These are phyloP conservation scores for Zygotorulaspora mrakii DNA, from an alignment of 1,139 yeast genomes.

Conservation along the genomic window DNA sequence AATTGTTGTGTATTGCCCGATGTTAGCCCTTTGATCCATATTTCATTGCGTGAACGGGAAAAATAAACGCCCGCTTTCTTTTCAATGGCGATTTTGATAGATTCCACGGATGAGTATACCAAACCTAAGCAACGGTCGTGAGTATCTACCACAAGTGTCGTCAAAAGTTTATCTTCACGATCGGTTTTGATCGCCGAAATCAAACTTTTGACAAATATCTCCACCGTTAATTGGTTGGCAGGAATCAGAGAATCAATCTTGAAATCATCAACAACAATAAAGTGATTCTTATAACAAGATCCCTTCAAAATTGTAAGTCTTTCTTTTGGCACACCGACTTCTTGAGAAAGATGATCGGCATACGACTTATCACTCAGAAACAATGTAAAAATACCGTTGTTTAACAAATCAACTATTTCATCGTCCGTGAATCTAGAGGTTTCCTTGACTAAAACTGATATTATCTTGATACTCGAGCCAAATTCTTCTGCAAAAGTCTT, in stretches of 20 bases:
- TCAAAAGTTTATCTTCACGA: conserved; percentile 77
- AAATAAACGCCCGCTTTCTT: conserved; percentile 89
- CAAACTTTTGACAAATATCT: conserved; percentile 49
- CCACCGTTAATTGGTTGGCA: conserved; percentile 21
- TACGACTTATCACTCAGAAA: conserved; percentile 42
- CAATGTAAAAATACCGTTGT: conserved; percentile 60
- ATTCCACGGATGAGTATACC: conserved; percentile 82
- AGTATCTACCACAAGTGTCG: conserved; percentile 78
- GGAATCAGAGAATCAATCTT: conserved; percentile 17
- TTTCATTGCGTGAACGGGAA: conserved; percentile 78
- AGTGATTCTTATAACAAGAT: conserved; percentile 28
- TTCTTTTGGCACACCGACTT: conserved; percentile 53
- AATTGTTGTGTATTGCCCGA: conserved; percentile 90
- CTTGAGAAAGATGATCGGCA: conserved; percentile 40
- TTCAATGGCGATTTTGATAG: conserved; percentile 75
- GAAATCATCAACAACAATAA: conserved; percentile 49
- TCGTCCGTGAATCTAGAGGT: conserved; percentile 32
- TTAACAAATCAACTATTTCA: conserved; percentile 56
- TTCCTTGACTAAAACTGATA: conserved; percentile 20
- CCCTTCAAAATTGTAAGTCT: conserved; percentile 23
- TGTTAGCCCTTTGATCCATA: conserved; percentile 95
- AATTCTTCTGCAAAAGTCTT: conserved; percentile 17
- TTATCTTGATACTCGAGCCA: conserved; percentile 12
- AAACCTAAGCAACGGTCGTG: conserved; percentile 72
- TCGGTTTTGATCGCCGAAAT: conserved; percentile 67